A percentile compares a stretch with the other conserved stretches of the same genome.
Evolutionary conservation across 169 alveolate species (phyloP).

Genomic region (Cryptosporidium viatorum): DNA sequence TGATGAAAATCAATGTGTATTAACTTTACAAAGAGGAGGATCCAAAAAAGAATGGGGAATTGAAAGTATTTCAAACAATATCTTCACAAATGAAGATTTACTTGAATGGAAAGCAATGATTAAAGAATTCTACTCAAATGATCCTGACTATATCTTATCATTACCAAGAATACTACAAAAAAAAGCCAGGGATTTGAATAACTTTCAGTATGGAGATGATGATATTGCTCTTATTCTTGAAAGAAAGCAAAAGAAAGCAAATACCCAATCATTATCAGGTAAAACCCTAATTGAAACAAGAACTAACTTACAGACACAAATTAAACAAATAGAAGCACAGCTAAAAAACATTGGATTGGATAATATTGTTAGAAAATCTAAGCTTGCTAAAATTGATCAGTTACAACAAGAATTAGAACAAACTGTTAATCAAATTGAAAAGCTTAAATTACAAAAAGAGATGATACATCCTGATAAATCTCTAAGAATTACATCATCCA

Average conservation of each 20-base stretch:
- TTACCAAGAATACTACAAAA: constrained; percentile 26
- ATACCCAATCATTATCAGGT: constrained; percentile 12
- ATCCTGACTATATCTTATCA: constrained; percentile 34
- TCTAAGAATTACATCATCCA: constrained; percentile 39
- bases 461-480: constrained; percentile 70
- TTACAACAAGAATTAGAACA: constrained; percentile 54
- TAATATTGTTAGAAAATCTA: constrained; percentile 15
- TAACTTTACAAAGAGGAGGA: constrained; percentile 71
- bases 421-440: constrained; percentile 48
- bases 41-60: constrained; percentile 60
- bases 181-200: constrained; percentile 24
- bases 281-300: constrained; percentile 57
- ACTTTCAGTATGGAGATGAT: constrained; percentile 59
- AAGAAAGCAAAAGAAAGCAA: constrained; percentile 31
- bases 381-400: constrained; percentile 51
- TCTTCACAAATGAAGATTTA: constrained; percentile 48
- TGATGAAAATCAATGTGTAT: constrained; percentile 22
- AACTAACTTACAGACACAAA: constrained; percentile 63
- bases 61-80: constrained; percentile 38
- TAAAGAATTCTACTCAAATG: constrained; percentile 33
- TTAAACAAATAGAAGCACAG: constrained; percentile 40
- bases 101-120: constrained; percentile 75
- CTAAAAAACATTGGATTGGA: constrained; percentile 31
- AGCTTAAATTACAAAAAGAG: constrained; percentile 46
- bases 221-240: constrained; percentile 63